Percentiles rank a stretch among this genome's conserved stretches.
phyloP scores from a whole-genome alignment of 164 flowering plant genomes.

The Vitis rotundifolia region DNA sequence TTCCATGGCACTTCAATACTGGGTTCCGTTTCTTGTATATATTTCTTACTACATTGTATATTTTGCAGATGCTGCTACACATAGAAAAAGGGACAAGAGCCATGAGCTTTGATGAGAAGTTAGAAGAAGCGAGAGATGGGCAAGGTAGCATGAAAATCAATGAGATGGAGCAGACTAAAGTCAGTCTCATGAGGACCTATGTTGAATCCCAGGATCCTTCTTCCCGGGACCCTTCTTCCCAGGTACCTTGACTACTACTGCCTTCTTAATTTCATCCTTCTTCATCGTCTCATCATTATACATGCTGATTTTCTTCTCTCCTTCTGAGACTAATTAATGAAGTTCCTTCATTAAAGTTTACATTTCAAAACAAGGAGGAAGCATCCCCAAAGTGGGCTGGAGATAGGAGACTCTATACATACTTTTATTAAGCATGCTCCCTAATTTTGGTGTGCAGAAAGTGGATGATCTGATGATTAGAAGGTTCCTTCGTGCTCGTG shows the following conservation, averaged over 20 bases:
- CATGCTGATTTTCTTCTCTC: not conserved
- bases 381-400: not conserved
- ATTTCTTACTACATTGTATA: too few relatives aligned
- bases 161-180: conserved; percentile 30
- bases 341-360: not conserved
- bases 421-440: not conserved
- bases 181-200: conserved; percentile 35
- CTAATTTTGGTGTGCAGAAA: conserved; percentile 36
- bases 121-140: not conserved
- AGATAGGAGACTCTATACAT: not conserved
- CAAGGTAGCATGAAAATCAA: not conserved
- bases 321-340: not conserved
- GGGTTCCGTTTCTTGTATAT: too few relatives aligned
- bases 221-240: conserved; percentile 24
- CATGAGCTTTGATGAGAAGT: not conserved
- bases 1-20: too few relatives aligned
- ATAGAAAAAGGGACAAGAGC: too few relatives aligned
- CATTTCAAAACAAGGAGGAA: not conserved
- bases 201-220: conserved; percentile 43
- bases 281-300: not conserved
- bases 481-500: conserved; percentile 87
- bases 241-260: not conserved
- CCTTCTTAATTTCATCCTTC: not conserved
- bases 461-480: conserved; percentile 65
- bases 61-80: too few relatives aligned